These are phyloP conservation scores for Zostera marina DNA, from an alignment of 116 monocot genomes.

Conservation along the genomic window DNA sequence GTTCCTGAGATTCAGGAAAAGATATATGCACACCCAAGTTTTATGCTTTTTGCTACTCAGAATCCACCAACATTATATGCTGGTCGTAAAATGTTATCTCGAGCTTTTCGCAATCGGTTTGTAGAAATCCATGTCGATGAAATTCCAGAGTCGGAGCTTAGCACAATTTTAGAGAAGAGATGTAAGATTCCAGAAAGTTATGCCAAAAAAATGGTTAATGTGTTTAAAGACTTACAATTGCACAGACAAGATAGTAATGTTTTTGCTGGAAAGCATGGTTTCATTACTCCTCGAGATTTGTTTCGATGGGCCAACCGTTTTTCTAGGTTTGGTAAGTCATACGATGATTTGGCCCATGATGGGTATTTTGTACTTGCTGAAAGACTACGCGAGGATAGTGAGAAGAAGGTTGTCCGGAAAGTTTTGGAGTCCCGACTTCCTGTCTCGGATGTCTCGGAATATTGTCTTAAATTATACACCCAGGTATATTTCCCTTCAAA, in stretches of 20 bases:
- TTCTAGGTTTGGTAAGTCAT: constrained; percentile 49
- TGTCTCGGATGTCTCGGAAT: constrained; percentile 20
- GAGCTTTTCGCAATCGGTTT: constrained; percentile 96
- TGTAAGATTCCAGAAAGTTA: constrained; percentile 57
- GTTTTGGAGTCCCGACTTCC: constrained; percentile 35
- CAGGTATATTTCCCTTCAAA: neutral
- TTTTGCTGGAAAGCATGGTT: constrained; percentile 98
- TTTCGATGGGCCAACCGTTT: constrained; percentile 87
- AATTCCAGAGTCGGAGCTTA: constrained; percentile 88
- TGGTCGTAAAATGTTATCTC: constrained; percentile 89
- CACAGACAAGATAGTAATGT: constrained; percentile 90
- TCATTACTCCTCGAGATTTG: constrained; percentile 96
- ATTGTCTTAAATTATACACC: constrained; percentile 28
- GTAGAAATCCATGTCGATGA: constrained; percentile 96
- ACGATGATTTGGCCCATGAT: constrained; percentile 72
- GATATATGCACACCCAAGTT: constrained; percentile 66
- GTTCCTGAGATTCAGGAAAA: constrained; percentile 91
- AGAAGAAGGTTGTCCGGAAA: constrained; percentile 63
- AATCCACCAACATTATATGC: constrained; percentile 87
- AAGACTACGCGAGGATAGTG: constrained; percentile 73
- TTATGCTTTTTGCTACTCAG: constrained; percentile 98
- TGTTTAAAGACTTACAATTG: constrained; percentile 85
- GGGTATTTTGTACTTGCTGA: constrained; percentile 95
- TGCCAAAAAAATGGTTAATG: constrained; percentile 74
- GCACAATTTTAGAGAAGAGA: constrained; percentile 54